Conservation (phyloP, 2,329 filamentous ascomycete genomes). For the Cercospora sesami region DNA sequence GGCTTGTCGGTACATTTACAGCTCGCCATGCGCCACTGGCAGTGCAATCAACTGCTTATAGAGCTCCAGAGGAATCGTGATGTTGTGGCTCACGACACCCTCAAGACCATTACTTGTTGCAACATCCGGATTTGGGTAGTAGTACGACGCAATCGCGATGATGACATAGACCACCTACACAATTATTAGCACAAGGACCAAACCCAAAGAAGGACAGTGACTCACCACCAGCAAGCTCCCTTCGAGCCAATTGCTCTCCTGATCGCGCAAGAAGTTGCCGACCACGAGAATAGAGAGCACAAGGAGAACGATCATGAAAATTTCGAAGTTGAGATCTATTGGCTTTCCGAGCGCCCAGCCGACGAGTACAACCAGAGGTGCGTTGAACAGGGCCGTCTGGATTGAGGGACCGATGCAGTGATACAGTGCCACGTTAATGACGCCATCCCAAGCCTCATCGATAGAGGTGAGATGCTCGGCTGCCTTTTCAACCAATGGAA, state of each 20-base stretch:
- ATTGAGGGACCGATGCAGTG: slow-evolving; percentile 84
- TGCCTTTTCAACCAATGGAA: slow-evolving; percentile 79
- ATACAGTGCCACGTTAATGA: slow-evolving; percentile 74
- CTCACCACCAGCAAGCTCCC: slow-evolving; percentile 68
- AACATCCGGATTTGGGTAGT: slow-evolving; percentile 56
- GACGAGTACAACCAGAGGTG: slow-evolving; percentile 76
- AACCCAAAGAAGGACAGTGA: neutral
- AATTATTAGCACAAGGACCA: neutral
- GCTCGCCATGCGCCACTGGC: slow-evolving; percentile 9
- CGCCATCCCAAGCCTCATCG: slow-evolving; percentile 79
- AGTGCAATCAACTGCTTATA: slow-evolving; percentile 25
- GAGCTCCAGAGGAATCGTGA: slow-evolving; percentile 23
- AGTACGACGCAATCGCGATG: slow-evolving; percentile 62
- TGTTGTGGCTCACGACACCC: slow-evolving; percentile 14
- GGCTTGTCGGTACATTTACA: neutral
- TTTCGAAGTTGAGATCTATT: slow-evolving; percentile 81
- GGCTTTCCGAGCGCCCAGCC: slow-evolving; percentile 68
- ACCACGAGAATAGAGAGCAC: slow-evolving; percentile 70
- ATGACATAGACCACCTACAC: slow-evolving; percentile 59
- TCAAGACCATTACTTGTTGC: slow-evolving; percentile 25
- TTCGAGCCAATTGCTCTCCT: slow-evolving; percentile 88
- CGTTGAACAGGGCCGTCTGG: slow-evolving; percentile 86
- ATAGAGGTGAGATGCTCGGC: slow-evolving; percentile 81
- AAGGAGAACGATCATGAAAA: slow-evolving; percentile 82
- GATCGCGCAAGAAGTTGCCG: slow-evolving; percentile 77